These are phyloP conservation scores for Ophiocordyceps unilateralis DNA, from an alignment of 2,329 filamentous ascomycete species.

Conservation along the genomic window DNA sequence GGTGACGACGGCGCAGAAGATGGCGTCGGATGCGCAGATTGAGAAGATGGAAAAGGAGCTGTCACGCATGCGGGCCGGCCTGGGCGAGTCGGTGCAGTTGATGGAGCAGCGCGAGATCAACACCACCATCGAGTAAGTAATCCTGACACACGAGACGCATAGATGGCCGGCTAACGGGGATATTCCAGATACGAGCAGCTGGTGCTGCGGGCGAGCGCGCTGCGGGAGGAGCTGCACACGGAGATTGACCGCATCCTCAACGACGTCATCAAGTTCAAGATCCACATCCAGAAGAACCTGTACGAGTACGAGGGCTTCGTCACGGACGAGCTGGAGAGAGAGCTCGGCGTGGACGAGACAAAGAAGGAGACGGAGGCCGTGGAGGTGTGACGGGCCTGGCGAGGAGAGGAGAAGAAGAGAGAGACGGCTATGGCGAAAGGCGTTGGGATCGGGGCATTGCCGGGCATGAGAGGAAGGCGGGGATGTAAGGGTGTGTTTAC, in stretches of 20 bases:
- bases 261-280: slow-evolving; percentile 96
- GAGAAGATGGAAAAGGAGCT: slow-evolving; percentile 98
- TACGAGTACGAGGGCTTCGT: slow-evolving; percentile 93
- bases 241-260: slow-evolving; percentile 93
- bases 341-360: slow-evolving; percentile 49
- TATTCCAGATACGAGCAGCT: slow-evolving; percentile 69
- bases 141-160: neutral
- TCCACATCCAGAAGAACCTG: slow-evolving; percentile 81
- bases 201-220: slow-evolving; percentile 61
- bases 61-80: slow-evolving; percentile 71
- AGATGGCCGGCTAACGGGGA: neutral
- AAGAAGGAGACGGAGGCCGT: slow-evolving; percentile 34
- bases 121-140: slow-evolving; percentile 74
- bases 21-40: slow-evolving; percentile 80
- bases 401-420: neutral
- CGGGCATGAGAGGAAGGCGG: neutral
- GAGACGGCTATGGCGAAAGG: neutral
- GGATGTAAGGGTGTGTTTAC: neutral
- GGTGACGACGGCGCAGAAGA: slow-evolving; percentile 67
- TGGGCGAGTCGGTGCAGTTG: slow-evolving; percentile 74
- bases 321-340: slow-evolving; percentile 78
- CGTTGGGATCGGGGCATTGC: neutral
- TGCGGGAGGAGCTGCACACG: slow-evolving; percentile 95
- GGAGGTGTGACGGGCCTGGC: slow-evolving; percentile 12
- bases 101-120: slow-evolving; percentile 95